Conservation (phyloP, 768 basidiomycete genomes). For the Floccularia luteovirens region DNA sequence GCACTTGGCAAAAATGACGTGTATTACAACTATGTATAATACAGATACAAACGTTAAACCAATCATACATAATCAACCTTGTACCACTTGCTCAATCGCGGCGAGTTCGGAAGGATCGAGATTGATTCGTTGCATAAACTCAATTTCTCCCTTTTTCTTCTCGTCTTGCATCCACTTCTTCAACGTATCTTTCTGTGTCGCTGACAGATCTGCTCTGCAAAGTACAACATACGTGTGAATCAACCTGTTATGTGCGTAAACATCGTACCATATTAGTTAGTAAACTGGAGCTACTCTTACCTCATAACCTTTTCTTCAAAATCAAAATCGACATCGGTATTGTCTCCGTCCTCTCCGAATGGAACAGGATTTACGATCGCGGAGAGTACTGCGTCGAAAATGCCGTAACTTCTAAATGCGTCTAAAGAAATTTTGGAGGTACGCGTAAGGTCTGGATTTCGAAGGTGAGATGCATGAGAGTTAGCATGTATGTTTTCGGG, state of each 20-base stretch:
- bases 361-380: constrained; percentile 51
- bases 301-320: constrained; percentile 59
- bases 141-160: too few species aligned
- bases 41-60: too few species aligned
- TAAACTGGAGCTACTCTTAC: constrained; percentile 20
- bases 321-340: constrained; percentile 45
- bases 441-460: constrained; percentile 42
- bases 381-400: constrained; percentile 44
- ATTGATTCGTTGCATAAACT: too few species aligned
- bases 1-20: too few species aligned
- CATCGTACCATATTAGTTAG: not conserved
- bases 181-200: constrained; percentile 16
- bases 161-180: constrained; percentile 20
- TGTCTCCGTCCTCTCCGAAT: constrained; percentile 61
- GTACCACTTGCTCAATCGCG: too few species aligned
- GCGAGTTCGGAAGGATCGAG: too few species aligned
- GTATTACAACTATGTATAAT: too few species aligned
- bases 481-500: constrained; percentile 51
- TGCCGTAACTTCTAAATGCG: constrained; percentile 37
- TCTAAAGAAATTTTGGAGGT: constrained; percentile 42
- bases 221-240: constrained; percentile 42
- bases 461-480: constrained; percentile 60
- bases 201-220: constrained; percentile 25
- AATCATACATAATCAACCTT: too few species aligned
- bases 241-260: constrained; percentile 29